These are phyloP conservation scores for Podospora comata DNA, from an alignment of 495 filamentous ascomycete genomes.

Conservation along the genomic window DNA sequence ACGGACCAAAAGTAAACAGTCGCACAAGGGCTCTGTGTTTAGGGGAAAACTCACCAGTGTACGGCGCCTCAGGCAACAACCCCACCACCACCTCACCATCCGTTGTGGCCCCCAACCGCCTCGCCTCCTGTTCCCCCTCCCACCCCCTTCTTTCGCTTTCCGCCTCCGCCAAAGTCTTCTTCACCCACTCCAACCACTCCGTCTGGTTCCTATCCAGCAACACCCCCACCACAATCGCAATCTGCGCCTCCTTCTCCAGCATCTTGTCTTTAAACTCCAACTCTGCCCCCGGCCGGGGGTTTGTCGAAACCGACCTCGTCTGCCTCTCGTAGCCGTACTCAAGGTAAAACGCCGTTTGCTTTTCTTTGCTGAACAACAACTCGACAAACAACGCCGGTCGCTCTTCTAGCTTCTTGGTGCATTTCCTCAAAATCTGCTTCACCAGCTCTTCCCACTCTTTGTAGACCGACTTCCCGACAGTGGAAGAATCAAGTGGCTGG, in stretches of 20 bases:
- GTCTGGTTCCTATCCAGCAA: conserved; percentile 72
- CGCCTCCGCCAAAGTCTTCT: conserved; percentile 62
- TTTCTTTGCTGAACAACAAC: conserved; percentile 91
- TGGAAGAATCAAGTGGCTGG: conserved; percentile 63
- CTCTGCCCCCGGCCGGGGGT: conserved; percentile 60
- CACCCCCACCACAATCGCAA: conserved; percentile 73
- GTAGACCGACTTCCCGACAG: conserved; percentile 47
- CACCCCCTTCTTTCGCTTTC: conserved; percentile 72
- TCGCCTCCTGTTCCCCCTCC: conserved; percentile 67
- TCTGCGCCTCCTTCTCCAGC: conserved; percentile 61
- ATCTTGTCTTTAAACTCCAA: conserved; percentile 70
- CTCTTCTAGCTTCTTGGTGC: conserved; percentile 76
- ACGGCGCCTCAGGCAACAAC: conserved; percentile 38
- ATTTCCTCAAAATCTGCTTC: conserved; percentile 71
- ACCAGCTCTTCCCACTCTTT: conserved; percentile 92
- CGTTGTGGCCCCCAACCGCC: conserved; percentile 17
- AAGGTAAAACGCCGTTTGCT: conserved; percentile 75
- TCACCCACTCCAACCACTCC: conserved; percentile 78
- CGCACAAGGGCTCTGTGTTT: background rate
- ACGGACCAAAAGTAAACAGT: background rate
- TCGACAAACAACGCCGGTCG: conserved; percentile 81
- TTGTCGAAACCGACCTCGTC: conserved; percentile 42
- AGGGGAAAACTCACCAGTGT: conserved; percentile 36
- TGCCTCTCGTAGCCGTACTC: conserved; percentile 89
- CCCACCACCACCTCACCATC: conserved; percentile 33